These are phyloP conservation scores for Plectosphaerella cucumerina DNA, from an alignment of 2,329 filamentous ascomycete species.

Conservation along the genomic window DNA sequence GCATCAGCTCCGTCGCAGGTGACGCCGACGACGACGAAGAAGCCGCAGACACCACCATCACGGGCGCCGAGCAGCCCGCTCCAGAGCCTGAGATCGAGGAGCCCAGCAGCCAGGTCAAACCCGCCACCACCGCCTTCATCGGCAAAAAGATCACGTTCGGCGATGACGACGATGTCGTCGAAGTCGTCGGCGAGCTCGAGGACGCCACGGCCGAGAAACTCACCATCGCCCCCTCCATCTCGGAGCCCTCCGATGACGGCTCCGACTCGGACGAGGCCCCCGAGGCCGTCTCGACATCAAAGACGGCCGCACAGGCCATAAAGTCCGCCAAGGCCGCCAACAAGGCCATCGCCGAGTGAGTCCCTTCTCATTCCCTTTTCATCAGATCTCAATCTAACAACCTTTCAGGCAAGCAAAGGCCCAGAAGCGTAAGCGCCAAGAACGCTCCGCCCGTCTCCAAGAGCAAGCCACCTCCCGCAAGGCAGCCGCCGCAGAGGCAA, in stretches of 20 bases:
- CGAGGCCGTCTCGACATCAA: slow-evolving; percentile 52
- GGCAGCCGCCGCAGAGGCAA: slow-evolving; percentile 10
- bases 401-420: slow-evolving; percentile 43
- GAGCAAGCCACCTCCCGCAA: slow-evolving; percentile 50
- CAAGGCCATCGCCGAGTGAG: slow-evolving; percentile 49
- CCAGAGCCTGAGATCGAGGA: slow-evolving; percentile 10
- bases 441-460: slow-evolving; percentile 50
- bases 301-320: slow-evolving; percentile 41
- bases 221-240: neutral
- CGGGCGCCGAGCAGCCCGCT: slow-evolving; percentile 8
- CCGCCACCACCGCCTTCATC: neutral
- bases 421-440: slow-evolving; percentile 51
- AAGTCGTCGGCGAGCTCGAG: slow-evolving; percentile 30
- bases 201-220: neutral
- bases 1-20: neutral
- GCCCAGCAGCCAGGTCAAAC: slow-evolving; percentile 1
- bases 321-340: slow-evolving; percentile 41
- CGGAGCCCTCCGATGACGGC: neutral
- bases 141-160: slow-evolving; percentile 25
- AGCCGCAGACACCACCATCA: slow-evolving; percentile 1
- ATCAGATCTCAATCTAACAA: slow-evolving; percentile 2
- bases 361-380: neutral
- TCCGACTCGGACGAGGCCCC: slow-evolving; percentile 53
- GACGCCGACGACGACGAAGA: slow-evolving; percentile 3
- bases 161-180: slow-evolving; percentile 27